Conservation (phyloP, 805 yeast species). For the Nakazawaea laoshanensis region DNA sequence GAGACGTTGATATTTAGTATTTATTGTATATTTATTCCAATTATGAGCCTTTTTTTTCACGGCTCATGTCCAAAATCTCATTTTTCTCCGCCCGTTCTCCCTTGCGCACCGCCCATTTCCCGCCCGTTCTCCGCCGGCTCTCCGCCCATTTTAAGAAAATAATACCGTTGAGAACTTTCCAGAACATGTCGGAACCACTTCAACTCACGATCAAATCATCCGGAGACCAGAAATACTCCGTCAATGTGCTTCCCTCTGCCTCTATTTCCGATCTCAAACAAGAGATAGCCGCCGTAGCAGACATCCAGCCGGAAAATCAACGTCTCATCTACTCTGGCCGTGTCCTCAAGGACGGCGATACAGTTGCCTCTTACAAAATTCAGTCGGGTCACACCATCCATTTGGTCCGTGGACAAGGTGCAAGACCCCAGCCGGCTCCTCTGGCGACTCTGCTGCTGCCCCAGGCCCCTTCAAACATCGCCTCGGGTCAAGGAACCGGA, state of each 20-base stretch:
- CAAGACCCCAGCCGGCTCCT: conserved; percentile 17
- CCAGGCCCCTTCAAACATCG: conserved; percentile 67
- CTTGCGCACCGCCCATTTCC: too few relatives aligned
- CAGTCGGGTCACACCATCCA: conserved; percentile 85
- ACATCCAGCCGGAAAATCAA: conserved; percentile 70
- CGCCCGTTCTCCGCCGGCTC: too few relatives aligned
- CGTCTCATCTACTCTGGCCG: conserved; percentile 91
- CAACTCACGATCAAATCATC: conserved; percentile 31
- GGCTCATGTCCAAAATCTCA: too few relatives aligned
- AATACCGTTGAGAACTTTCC: too few relatives aligned
- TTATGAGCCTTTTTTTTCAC: too few relatives aligned
- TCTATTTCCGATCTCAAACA: conserved; percentile 67
- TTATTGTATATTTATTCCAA: too few relatives aligned
- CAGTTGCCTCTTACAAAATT: conserved; percentile 68
- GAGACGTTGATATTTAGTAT: conserved; percentile 15
- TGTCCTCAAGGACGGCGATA: conserved; percentile 78
- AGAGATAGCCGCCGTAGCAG: conserved; percentile 49
- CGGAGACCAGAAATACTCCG: conserved; percentile 74
- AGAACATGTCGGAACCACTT: conserved; percentile 18
- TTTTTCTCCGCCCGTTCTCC: too few relatives aligned
- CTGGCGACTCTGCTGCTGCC: conserved; percentile 17
- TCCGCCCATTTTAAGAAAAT: too few relatives aligned
- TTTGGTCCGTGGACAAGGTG: conserved; percentile 69
- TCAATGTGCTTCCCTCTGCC: conserved; percentile 40
- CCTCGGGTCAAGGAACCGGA: conserved; percentile 83